Evolutionary conservation across 768 basidiomycete genomes (phyloP).

Genomic region (Amanita muscaria): DNA sequence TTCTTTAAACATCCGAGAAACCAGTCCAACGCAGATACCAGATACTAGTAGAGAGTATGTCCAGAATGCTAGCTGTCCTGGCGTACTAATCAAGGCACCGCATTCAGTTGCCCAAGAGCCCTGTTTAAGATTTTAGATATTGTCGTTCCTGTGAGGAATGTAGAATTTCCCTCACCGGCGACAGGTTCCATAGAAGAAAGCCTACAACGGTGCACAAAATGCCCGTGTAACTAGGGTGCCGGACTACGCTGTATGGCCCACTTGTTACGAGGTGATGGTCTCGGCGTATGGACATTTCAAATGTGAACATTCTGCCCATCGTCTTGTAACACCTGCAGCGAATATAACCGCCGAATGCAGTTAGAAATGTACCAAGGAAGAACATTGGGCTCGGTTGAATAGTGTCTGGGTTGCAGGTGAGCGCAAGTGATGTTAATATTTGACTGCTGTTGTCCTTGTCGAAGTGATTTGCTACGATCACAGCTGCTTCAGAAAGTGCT

Average conservation of each 20-base stretch:
- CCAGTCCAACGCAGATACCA: slow-evolving; percentile 24
- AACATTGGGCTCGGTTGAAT: slow-evolving; percentile 13
- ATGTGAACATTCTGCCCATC: slow-evolving; percentile 42
- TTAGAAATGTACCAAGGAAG: slow-evolving; percentile 30
- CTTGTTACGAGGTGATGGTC: slow-evolving; percentile 38
- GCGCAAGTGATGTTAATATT: slow-evolving; percentile 3
- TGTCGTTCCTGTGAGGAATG: neutral
- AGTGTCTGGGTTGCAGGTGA: neutral
- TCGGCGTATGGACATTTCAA: slow-evolving; percentile 39
- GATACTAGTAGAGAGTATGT: slow-evolving; percentile 22
- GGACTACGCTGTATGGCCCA: slow-evolving; percentile 39
- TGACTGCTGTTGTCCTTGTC: neutral
- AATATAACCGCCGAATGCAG: slow-evolving; percentile 31
- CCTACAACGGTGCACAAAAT: slow-evolving; percentile 29
- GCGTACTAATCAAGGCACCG: slow-evolving; percentile 25
- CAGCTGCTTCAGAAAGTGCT: slow-evolving; percentile 4
- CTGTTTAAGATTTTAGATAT: slow-evolving; percentile 15
- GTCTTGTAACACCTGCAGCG: slow-evolving; percentile 35
- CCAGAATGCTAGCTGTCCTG: slow-evolving; percentile 22
- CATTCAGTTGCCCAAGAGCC: slow-evolving; percentile 40
- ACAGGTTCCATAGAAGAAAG: slow-evolving; percentile 25
- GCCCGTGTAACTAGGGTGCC: slow-evolving; percentile 46
- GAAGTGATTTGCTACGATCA: neutral
- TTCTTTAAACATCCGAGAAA: slow-evolving; percentile 36
- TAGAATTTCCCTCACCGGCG: slow-evolving; percentile 21